A percentile compares a stretch with the other conserved stretches of the same genome.
Conservation (phyloP, 2,329 filamentous ascomycete species). For the Colletotrichum gigasporum region DNA sequence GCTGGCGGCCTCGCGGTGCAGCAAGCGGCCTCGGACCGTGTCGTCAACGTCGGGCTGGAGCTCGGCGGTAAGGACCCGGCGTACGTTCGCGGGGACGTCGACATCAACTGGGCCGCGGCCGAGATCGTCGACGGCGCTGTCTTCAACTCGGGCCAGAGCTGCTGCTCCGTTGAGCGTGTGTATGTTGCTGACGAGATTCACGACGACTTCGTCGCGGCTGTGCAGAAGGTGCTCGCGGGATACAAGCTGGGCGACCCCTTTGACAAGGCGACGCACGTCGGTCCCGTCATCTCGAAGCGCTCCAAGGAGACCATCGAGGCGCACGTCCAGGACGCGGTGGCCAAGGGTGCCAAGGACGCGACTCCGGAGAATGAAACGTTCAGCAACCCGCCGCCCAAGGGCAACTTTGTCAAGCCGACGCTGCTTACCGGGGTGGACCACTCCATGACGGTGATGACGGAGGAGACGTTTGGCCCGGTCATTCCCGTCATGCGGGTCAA, state of each 20-base stretch:
- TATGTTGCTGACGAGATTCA: slow-evolving; percentile 90
- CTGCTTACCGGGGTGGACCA: slow-evolving; percentile 83
- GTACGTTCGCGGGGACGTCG: slow-evolving; percentile 86
- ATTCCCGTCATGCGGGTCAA: slow-evolving; percentile 91
- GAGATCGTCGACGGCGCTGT: slow-evolving; percentile 96
- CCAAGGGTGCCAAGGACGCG: slow-evolving; percentile 83
- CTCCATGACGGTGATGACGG: slow-evolving; percentile 86
- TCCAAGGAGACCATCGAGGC: slow-evolving; percentile 79
- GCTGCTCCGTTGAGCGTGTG: slow-evolving; percentile 90
- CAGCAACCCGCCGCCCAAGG: slow-evolving; percentile 74
- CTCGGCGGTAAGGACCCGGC: slow-evolving; percentile 95
- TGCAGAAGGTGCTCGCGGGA: slow-evolving; percentile 80
- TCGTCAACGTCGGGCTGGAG: slow-evolving; percentile 88
- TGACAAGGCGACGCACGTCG: slow-evolving; percentile 81
- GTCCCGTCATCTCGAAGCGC: slow-evolving; percentile 85
- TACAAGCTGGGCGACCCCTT: slow-evolving; percentile 92
- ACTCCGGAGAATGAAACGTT: slow-evolving; percentile 88
- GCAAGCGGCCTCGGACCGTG: slow-evolving; percentile 82
- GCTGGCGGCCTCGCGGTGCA: slow-evolving; percentile 88
- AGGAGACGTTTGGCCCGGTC: slow-evolving; percentile 94
- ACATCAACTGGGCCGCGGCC: slow-evolving; percentile 88
- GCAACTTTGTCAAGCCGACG: slow-evolving; percentile 90
- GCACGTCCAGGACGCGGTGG: slow-evolving; percentile 84
- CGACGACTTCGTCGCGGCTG: slow-evolving; percentile 81
- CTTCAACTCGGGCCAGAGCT: slow-evolving; percentile 99